A percentile compares a stretch with the other conserved stretches of the same genome.
phyloP scores from a whole-genome alignment of 208 protist species.

The Endotrypanum monterogeii region DNA sequence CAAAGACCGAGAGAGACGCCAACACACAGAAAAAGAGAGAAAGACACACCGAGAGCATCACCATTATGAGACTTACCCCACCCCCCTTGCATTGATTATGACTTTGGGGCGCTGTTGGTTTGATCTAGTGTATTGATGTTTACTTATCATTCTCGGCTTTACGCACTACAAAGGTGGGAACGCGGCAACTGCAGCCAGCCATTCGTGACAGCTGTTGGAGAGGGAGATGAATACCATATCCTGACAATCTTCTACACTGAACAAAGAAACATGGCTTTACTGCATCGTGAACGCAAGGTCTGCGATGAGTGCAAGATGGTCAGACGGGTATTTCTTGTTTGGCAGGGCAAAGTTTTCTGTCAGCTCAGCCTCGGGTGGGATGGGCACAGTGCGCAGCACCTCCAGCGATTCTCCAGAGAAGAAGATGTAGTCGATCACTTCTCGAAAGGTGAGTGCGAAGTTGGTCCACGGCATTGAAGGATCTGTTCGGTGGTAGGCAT shows the following conservation, averaged over 20 bases:
- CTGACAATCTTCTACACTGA: neutral
- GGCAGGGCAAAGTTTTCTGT: constrained; percentile 82
- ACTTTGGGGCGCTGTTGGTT: neutral
- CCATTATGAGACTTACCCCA: no score
- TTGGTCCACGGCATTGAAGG: constrained; percentile 84
- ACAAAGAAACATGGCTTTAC: neutral
- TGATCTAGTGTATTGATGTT: neutral
- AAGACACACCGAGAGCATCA: neutral
- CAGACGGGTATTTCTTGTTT: constrained; percentile 85
- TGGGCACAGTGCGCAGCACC: constrained; percentile 72
- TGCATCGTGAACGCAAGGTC: constrained; percentile 48
- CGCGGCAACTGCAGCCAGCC: neutral
- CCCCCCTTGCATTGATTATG: neutral
- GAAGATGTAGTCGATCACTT: constrained; percentile 92
- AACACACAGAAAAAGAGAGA: neutral
- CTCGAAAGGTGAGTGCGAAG: constrained; percentile 86
- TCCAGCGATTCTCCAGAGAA: constrained; percentile 57
- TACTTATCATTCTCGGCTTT: neutral
- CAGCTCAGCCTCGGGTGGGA: constrained; percentile 76
- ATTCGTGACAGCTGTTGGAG: neutral
- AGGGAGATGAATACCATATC: neutral
- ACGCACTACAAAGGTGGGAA: neutral
- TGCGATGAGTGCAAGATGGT: constrained; percentile 89
- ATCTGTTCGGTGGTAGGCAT: constrained; percentile 67
- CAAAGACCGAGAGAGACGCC: no score